Evolutionary conservation across 2,329 filamentous ascomycete species (phyloP), one percentile per base, ranked within the genome.

Genomic region (Fusarium oligoseptatum): DNA sequence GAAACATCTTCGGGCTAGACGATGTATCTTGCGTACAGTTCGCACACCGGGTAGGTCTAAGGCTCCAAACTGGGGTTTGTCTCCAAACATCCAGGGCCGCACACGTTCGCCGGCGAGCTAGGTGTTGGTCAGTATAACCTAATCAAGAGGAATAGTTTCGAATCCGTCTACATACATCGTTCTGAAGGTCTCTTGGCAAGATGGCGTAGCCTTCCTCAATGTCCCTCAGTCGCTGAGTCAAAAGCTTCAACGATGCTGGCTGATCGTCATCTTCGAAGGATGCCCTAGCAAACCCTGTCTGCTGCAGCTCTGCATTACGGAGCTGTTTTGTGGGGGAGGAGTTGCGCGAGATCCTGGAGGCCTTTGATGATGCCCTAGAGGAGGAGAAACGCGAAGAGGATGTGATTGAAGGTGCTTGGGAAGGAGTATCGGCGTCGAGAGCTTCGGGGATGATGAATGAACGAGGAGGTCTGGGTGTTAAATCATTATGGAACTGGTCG

Each of bases 1-100:
- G 24, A 66, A 66, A 45, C 32, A 64, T 15, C 60, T 64, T 27
- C 43, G 60, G 60, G 60, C 45, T 14, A 64, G 60, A 64, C 60
- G 45, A 15, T 64, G 22, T 64, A 55, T 64, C 48, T 64, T 64
- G 60, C 60, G 60, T 6, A 29, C 60, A 56, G 32, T 56, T 11
- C 45, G 60, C 11, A 64, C 29, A 29, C 12, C 45, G 5, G 60
- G 60, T 10, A 64, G 43, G 32, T 41, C 48, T 6, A 45, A 34
- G 58, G 39, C 36, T 41, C 36, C 22, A 39, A 39, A 60, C 22
- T 27, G 36, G 20, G 34, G 20, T 2, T 60, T 39, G 24, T 32
- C 56, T 6, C 56, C 56, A 27, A 60, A 60, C 56, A 60, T 60
- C 56, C 56, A 60, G 15, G 56, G 36, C 8, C 56, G 56, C 17